A percentile compares a stretch with the other conserved stretches of the same genome.
Conservation (phyloP, 2,329 filamentous ascomycete species). For the Fusarium luffae region DNA sequence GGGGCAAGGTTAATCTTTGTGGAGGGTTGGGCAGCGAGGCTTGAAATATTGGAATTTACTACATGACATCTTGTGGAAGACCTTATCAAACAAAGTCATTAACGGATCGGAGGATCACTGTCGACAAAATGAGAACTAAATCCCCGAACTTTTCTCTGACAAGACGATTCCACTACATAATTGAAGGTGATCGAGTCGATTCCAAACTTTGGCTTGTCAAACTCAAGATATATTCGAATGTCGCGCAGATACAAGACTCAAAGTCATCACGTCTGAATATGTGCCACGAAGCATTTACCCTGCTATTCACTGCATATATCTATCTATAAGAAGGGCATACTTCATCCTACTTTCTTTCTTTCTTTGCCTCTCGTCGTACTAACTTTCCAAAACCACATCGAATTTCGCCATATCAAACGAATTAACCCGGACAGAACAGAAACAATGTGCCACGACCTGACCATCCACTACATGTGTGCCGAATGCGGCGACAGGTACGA, state of each 20-base stretch:
- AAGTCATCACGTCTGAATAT: too few relatives aligned
- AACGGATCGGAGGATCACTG: neutral
- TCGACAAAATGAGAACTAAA: too few relatives aligned
- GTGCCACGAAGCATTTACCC: too few relatives aligned
- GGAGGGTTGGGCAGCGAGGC: neutral
- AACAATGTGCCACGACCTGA: constrained; percentile 15
- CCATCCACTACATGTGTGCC: constrained; percentile 8
- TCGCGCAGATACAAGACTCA: too few relatives aligned
- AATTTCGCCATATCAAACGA: neutral
- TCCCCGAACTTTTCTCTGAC: too few relatives aligned
- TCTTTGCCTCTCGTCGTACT: neutral
- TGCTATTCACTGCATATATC: neutral
- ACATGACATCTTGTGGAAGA: too few relatives aligned
- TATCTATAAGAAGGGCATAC: neutral
- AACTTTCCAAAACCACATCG: accelerated
- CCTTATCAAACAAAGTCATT: too few relatives aligned
- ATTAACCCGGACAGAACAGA: neutral
- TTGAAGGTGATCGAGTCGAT: too few relatives aligned
- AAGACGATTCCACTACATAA: too few relatives aligned
- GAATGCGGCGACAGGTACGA: neutral
- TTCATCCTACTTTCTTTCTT: neutral
- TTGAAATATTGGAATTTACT: neutral
- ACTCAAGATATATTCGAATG: too few relatives aligned
- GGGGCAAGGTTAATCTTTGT: constrained; percentile 1
- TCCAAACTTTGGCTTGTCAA: too few relatives aligned